Percentiles rank a stretch among this genome's conserved stretches.
Evolutionary conservation across 2,329 filamentous ascomycete genomes (phyloP).

Genomic region (Purpureocillium takamizusanense): DNA sequence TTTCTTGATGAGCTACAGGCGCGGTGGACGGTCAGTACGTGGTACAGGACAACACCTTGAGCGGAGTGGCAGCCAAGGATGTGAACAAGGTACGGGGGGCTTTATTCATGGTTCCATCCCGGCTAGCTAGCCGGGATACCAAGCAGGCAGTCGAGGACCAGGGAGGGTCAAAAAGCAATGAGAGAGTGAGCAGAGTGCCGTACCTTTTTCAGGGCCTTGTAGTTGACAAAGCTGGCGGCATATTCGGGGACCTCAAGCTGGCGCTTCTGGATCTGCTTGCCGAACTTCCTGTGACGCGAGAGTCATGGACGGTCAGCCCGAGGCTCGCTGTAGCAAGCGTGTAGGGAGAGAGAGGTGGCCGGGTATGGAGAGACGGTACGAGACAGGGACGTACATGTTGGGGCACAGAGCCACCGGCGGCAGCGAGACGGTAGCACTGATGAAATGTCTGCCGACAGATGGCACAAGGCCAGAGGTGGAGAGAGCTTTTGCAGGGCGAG

Average conservation of each 20-base stretch:
- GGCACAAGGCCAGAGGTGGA: conserved; percentile 1
- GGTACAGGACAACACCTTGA: background rate
- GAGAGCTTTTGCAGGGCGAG: conserved; percentile 4
- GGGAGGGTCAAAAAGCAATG: no score
- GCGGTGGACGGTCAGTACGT: conserved; percentile 1
- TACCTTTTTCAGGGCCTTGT: conserved; percentile 98
- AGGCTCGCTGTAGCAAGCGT: background rate
- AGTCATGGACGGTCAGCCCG: background rate
- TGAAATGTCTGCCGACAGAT: background rate
- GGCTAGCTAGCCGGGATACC: background rate
- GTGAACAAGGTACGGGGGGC: background rate
- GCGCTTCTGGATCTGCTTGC: conserved; percentile 97
- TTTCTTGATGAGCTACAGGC: conserved; percentile 85
- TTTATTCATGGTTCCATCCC: background rate
- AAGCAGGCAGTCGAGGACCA: background rate
- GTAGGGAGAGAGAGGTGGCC: background rate
- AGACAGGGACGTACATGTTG: conserved; percentile 24
- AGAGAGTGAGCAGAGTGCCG: background rate
- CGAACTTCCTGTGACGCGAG: conserved; percentile 75
- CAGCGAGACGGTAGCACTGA: conserved; percentile 1
- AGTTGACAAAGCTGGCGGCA: conserved; percentile 97
- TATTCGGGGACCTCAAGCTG: conserved; percentile 99
- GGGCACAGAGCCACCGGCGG: conserved; percentile 9
- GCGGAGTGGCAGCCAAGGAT: background rate
- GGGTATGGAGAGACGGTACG: background rate